A percentile compares a stretch with the other conserved stretches of the same genome.
These are phyloP conservation scores for Sporothrix curviconia DNA, from an alignment of 2,329 filamentous ascomycete species.

Conservation along the genomic window DNA sequence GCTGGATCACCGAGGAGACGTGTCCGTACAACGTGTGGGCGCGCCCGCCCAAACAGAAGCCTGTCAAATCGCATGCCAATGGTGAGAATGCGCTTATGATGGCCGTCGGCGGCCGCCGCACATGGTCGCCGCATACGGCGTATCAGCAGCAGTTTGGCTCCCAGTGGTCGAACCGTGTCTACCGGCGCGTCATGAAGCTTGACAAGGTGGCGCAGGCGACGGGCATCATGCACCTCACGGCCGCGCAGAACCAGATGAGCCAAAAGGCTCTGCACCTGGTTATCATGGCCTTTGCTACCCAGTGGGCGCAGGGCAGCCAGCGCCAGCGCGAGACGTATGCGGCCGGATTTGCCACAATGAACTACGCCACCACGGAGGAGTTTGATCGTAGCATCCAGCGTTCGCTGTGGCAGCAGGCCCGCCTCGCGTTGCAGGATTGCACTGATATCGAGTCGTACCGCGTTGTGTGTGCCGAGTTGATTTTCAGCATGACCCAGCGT, in stretches of 20 bases:
- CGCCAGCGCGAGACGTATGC: conserved; percentile 22
- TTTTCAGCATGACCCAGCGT: conserved; percentile 33
- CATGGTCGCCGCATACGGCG: conserved; percentile 13
- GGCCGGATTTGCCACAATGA: conserved; percentile 14
- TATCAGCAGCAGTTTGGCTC: conserved; percentile 32
- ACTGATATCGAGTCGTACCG: conserved; percentile 32
- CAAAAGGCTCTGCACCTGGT: conserved; percentile 40
- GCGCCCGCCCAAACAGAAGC: conserved; percentile 5
- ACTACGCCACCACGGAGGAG: conserved; percentile 23
- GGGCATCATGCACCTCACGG: conserved; percentile 35
- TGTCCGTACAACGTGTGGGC: conserved; percentile 39
- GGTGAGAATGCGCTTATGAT: not conserved
- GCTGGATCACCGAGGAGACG: conserved; percentile 47
- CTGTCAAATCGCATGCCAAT: not conserved
- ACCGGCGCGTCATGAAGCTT: conserved; percentile 41
- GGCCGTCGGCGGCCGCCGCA: conserved; percentile 19
- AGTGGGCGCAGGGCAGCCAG: conserved; percentile 39
- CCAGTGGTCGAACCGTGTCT: conserved; percentile 44
- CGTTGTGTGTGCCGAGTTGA: conserved; percentile 32
- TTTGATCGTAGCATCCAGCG: conserved; percentile 34
- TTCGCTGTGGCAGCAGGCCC: conserved; percentile 34
- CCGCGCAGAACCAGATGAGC: conserved; percentile 36
- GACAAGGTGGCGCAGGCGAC: conserved; percentile 37
- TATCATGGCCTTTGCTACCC: conserved; percentile 47
- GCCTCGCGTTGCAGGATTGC: conserved; percentile 30